Conservation (phyloP, 331 rosid genomes). For the Cucumis variabilis region DNA sequence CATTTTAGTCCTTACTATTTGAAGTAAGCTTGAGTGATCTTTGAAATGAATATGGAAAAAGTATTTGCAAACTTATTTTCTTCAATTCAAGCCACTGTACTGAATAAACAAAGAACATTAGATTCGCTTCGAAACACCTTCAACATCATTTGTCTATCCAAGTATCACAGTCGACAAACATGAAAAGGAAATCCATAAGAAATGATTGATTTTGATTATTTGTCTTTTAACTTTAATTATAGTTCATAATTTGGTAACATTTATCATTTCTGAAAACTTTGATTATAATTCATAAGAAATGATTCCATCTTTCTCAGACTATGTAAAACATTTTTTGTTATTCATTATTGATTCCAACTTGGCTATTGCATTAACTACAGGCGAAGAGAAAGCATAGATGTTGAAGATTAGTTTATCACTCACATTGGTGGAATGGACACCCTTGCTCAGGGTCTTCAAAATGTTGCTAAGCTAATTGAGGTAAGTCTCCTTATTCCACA, state of each 20-base stretch:
- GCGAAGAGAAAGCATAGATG: slow-evolving; percentile 97
- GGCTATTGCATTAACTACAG: slow-evolving; percentile 39
- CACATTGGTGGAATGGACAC: slow-evolving; percentile 92
- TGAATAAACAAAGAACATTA: too few relatives aligned
- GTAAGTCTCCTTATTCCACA: slow-evolving; percentile 40
- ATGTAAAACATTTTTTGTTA: slow-evolving; percentile 21
- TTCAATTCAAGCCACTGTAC: too few relatives aligned
- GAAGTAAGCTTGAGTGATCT: too few relatives aligned
- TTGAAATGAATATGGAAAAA: too few relatives aligned
- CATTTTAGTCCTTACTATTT: too few relatives aligned
- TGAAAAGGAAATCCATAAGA: slow-evolving; percentile 4
- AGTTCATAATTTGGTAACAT: neutral
- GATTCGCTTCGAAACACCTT: too few relatives aligned
- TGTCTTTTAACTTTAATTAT: neutral
- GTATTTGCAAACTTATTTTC: too few relatives aligned
- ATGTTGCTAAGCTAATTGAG: slow-evolving; percentile 80
- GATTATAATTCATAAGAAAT: too few relatives aligned
- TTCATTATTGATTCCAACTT: neutral
- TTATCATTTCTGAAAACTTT: neutral
- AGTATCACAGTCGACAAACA: too few relatives aligned
- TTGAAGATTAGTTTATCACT: slow-evolving; percentile 93
- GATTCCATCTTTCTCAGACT: neutral
- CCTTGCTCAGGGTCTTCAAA: slow-evolving; percentile 86
- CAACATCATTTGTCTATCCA: too few relatives aligned
- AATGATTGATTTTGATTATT: neutral